Evolutionary conservation across 73 alveolate species (phyloP).

Genomic region (Diophrys sp.): DNA sequence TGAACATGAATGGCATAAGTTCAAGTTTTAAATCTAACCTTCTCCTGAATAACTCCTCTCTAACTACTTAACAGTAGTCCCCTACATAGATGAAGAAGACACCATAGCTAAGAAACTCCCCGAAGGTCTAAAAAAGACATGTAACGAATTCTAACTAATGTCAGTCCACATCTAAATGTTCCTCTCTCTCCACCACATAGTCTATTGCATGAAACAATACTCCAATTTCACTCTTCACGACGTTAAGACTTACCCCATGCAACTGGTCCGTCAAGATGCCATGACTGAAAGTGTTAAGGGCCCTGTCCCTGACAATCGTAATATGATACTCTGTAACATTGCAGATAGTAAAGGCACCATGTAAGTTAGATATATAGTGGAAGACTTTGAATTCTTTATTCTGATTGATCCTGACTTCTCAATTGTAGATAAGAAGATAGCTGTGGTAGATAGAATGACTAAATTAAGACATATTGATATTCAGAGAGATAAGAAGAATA

Average conservation of each 20-base stretch:
- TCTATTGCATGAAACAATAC: neutral
- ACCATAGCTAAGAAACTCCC: neutral
- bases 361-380: constrained; percentile 36
- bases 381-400: constrained; percentile 52
- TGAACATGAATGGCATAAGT: neutral
- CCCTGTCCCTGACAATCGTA: neutral
- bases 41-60: neutral
- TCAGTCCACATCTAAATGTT: neutral
- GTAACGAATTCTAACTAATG: neutral
- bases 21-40: neutral
- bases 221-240: neutral
- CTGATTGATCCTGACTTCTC: constrained; percentile 41
- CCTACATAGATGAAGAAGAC: neutral
- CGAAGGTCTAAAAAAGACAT: neutral
- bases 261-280: neutral
- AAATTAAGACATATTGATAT: neutral
- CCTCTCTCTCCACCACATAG: neutral
- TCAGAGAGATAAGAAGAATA: neutral
- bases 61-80: neutral
- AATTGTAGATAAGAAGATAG: constrained; percentile 17
- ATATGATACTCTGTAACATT: neutral
- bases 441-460: constrained; percentile 2
- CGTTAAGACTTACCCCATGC: neutral
- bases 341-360: neutral
- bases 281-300: neutral